Conservation (phyloP, 2,329 filamentous ascomycete genomes). For the Ascosphaera acerosa region DNA sequence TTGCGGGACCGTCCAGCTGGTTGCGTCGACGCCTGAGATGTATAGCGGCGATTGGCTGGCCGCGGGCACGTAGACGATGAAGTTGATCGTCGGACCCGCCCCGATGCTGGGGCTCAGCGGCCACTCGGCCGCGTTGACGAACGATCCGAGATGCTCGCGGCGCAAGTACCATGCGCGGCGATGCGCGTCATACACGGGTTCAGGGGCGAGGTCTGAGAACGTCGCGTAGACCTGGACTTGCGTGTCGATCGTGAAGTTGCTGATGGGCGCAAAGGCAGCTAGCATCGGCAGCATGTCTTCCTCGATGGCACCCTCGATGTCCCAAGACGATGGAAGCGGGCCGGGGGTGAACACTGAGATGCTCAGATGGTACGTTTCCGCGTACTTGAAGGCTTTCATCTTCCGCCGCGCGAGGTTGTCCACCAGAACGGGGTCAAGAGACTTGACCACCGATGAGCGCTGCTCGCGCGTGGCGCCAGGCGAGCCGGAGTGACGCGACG, state of each 20-base stretch:
- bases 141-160: slow-evolving; percentile 73
- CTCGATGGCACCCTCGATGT: slow-evolving; percentile 57
- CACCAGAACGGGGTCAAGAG: slow-evolving; percentile 23
- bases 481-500: slow-evolving; percentile 17
- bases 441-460: slow-evolving; percentile 12
- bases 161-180: slow-evolving; percentile 41
- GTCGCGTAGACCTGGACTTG: slow-evolving; percentile 83
- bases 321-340: slow-evolving; percentile 61
- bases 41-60: slow-evolving; percentile 34
- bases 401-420: slow-evolving; percentile 40
- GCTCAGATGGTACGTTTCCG: slow-evolving; percentile 80
- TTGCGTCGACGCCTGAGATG: slow-evolving; percentile 33
- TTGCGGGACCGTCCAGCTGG: slow-evolving; percentile 84
- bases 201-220: slow-evolving; percentile 34
- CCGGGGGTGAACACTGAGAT: slow-evolving; percentile 82
- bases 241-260: slow-evolving; percentile 87
- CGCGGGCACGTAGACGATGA: slow-evolving; percentile 71
- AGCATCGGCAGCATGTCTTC: slow-evolving; percentile 65
- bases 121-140: slow-evolving; percentile 97
- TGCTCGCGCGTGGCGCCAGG: slow-evolving; percentile 9
- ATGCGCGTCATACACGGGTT: slow-evolving; percentile 27
- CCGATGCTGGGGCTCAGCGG: slow-evolving; percentile 86
- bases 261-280: slow-evolving; percentile 52
- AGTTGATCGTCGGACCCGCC: slow-evolving; percentile 80
- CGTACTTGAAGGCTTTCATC: slow-evolving; percentile 69